Percentiles rank a stretch among this genome's conserved stretches.
phyloP scores from a whole-genome alignment of 1,139 yeast genomes.

The Diutina siamensis region DNA sequence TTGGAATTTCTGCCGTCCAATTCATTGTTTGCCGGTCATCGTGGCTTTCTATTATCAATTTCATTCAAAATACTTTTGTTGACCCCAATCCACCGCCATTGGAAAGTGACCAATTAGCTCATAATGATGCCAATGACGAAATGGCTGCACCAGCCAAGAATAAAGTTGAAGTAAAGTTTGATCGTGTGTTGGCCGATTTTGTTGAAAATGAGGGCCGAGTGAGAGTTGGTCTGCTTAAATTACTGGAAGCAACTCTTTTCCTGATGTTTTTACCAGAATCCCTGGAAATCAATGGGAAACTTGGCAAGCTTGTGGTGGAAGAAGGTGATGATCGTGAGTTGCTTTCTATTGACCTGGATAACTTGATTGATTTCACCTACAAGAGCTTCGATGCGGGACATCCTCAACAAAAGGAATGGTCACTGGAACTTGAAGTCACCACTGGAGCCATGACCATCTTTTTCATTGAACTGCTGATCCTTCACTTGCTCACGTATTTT shows the following conservation, averaged over 20 bases:
- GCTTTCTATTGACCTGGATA: slow-evolving; percentile 71
- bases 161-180: slow-evolving; percentile 55
- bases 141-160: slow-evolving; percentile 62
- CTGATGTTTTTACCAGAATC: slow-evolving; percentile 66
- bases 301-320: slow-evolving; percentile 71
- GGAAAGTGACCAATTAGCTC: slow-evolving; percentile 59
- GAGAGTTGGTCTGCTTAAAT: slow-evolving; percentile 49
- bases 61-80: slow-evolving; percentile 76
- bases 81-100: slow-evolving; percentile 61
- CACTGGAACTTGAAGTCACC: slow-evolving; percentile 50
- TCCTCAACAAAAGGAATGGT: slow-evolving; percentile 36
- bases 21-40: slow-evolving; percentile 72
- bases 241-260: slow-evolving; percentile 63
- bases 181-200: slow-evolving; percentile 62
- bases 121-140: slow-evolving; percentile 43
- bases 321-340: slow-evolving; percentile 67
- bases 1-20: slow-evolving; percentile 71
- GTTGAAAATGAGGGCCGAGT: slow-evolving; percentile 78
- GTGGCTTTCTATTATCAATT: slow-evolving; percentile 67
- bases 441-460: slow-evolving; percentile 68
- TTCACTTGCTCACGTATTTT: slow-evolving; percentile 54
- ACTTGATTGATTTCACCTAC: slow-evolving; percentile 72
- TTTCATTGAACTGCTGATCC: slow-evolving; percentile 72
- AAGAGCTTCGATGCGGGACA: slow-evolving; percentile 52
- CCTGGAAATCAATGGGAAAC: slow-evolving; percentile 59